Percentiles rank a stretch among this genome's conserved stretches.
phyloP scores from a whole-genome alignment of 2,329 filamentous ascomycete species.

The Calonectria leucothoes region DNA sequence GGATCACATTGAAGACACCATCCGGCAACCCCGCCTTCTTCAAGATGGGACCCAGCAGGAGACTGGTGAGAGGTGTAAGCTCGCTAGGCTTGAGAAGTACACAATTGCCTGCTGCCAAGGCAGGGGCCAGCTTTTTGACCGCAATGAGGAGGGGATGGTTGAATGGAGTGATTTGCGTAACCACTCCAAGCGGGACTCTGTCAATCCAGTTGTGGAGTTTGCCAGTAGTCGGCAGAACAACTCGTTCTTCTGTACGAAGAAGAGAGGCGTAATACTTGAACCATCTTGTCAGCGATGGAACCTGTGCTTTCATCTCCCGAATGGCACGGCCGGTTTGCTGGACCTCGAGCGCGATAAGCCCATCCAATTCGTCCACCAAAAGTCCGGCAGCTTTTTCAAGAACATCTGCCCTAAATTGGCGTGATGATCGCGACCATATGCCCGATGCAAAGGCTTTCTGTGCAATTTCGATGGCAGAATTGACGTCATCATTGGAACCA shows the following conservation, averaged over 20 bases:
- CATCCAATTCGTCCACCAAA: slow-evolving; percentile 62
- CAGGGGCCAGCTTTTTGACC: slow-evolving; percentile 71
- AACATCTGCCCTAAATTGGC: slow-evolving; percentile 69
- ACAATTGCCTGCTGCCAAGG: slow-evolving; percentile 68
- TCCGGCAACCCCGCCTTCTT: slow-evolving; percentile 76
- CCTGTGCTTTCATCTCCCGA: slow-evolving; percentile 78
- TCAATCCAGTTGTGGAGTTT: slow-evolving; percentile 68
- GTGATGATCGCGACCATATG: slow-evolving; percentile 71
- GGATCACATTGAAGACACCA: slow-evolving; percentile 74
- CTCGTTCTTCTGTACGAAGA: slow-evolving; percentile 74
- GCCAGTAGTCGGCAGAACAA: slow-evolving; percentile 73
- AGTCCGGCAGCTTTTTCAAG: slow-evolving; percentile 70
- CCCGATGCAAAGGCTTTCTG: slow-evolving; percentile 74
- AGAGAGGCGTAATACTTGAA: slow-evolving; percentile 78
- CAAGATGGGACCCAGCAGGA: slow-evolving; percentile 69
- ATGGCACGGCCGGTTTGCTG: slow-evolving; percentile 75
- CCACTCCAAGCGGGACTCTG: slow-evolving; percentile 68
- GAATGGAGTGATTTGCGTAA: slow-evolving; percentile 67
- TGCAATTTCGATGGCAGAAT: slow-evolving; percentile 55
- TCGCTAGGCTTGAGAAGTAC: slow-evolving; percentile 73
- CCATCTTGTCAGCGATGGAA: slow-evolving; percentile 74
- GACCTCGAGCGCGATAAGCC: slow-evolving; percentile 73
- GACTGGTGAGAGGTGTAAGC: slow-evolving; percentile 70
- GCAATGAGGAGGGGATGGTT: slow-evolving; percentile 70
- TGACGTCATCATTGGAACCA: slow-evolving; percentile 44